Percentiles rank a stretch among this genome's conserved stretches.
Evolutionary conservation across 2,329 filamentous ascomycete genomes (phyloP).

Genomic region (Aspergillus sp.): DNA sequence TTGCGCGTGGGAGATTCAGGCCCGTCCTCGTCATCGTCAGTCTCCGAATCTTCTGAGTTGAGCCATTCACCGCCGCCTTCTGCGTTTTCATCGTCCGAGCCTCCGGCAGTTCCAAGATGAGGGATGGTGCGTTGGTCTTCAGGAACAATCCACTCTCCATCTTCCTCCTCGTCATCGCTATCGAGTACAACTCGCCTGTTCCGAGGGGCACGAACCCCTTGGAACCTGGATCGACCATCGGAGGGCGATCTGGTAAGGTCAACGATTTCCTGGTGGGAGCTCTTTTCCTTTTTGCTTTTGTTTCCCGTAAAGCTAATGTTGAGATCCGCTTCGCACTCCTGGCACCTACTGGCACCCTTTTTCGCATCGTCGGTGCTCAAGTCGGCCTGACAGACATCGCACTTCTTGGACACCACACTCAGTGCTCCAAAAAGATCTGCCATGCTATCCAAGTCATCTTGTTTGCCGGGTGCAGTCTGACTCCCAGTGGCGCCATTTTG

Average conservation of each 20-base stretch:
- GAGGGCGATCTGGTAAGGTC: constrained; percentile 29
- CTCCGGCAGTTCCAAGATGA: constrained; percentile 74
- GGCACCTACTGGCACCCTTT: constrained; percentile 60
- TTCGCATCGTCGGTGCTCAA: constrained; percentile 57
- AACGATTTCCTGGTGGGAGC: constrained; percentile 35
- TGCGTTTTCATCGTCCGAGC: constrained; percentile 80
- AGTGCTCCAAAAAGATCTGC: constrained; percentile 84
- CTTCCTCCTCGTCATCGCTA: constrained; percentile 60
- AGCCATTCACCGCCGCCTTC: constrained; percentile 83
- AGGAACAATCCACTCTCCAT: constrained; percentile 77
- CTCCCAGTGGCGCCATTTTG: constrained; percentile 55
- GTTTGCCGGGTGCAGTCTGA: constrained; percentile 49
- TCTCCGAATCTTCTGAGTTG: constrained; percentile 66
- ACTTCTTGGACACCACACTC: constrained; percentile 72
- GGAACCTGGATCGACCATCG: constrained; percentile 15
- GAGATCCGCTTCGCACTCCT: constrained; percentile 72
- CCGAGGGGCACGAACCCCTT: constrained; percentile 26
- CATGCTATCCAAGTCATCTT: constrained; percentile 73
- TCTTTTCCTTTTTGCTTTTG: constrained; percentile 44
- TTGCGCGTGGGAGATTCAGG: constrained; percentile 28
- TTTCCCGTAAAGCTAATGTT: constrained; percentile 51
- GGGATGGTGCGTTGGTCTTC: constrained; percentile 61
- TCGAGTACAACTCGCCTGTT: constrained; percentile 49
- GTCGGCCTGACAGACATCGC: constrained; percentile 75
- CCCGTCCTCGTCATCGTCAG: constrained; percentile 32